These are phyloP conservation scores for Onygena corvina DNA, from an alignment of 2,329 filamentous ascomycete species.

Conservation along the genomic window DNA sequence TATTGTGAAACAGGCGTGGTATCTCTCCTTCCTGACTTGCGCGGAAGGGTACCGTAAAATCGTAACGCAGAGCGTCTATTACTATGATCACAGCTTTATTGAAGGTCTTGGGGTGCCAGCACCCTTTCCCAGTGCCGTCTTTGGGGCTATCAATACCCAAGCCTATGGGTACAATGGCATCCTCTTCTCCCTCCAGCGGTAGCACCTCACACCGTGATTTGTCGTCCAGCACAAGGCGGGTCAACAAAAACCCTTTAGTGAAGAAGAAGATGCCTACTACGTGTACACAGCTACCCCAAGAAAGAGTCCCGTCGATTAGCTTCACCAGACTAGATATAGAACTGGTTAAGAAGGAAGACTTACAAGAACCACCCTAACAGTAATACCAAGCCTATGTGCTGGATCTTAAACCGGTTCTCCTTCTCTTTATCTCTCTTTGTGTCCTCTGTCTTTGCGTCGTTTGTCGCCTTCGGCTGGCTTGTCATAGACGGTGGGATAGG, in stretches of 20 bases:
- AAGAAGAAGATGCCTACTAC: conserved; percentile 77
- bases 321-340: neutral
- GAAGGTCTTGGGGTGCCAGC: conserved; percentile 93
- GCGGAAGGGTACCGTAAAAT: conserved; percentile 77
- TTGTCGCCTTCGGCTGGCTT: conserved; percentile 15
- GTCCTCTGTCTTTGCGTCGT: conserved; percentile 21
- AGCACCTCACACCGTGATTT: conserved; percentile 58
- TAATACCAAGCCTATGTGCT: conserved; percentile 29
- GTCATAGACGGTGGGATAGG: conserved; percentile 3
- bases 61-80: conserved; percentile 88
- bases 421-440: conserved; percentile 22
- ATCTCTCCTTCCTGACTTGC: conserved; percentile 34
- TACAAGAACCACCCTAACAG: conserved; percentile 33
- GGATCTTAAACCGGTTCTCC: conserved; percentile 30
- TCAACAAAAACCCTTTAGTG: conserved; percentile 87
- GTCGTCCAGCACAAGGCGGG: conserved; percentile 65
- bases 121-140: conserved; percentile 47
- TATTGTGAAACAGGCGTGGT: conserved; percentile 66
- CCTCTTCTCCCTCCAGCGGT: conserved; percentile 43
- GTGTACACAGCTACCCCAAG: conserved; percentile 51
- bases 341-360: conserved; percentile 16
- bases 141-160: conserved; percentile 17
- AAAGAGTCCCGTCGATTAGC: neutral
- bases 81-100: conserved; percentile 82
- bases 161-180: conserved; percentile 13